Conservation (phyloP, 1,284 basidiomycete genomes). For the Malassezia slooffiae region DNA sequence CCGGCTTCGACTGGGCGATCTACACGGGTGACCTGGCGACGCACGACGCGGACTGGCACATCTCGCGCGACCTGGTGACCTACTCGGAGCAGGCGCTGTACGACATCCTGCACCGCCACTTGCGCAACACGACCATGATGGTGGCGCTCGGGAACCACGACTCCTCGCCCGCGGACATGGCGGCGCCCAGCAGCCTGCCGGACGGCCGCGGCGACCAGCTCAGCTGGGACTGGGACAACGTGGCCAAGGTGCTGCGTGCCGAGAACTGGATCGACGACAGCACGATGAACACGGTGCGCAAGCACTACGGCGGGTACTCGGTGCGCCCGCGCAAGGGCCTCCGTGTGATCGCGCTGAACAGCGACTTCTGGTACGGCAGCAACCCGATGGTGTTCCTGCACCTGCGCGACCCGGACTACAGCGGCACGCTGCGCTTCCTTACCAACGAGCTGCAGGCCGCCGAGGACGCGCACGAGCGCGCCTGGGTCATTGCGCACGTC, state of each 20-base stretch:
- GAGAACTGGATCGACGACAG: constrained; percentile 61
- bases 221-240: constrained; percentile 42
- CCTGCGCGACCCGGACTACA: constrained; percentile 58
- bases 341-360: constrained; percentile 64
- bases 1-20: constrained; percentile 55
- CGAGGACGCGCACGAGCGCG: constrained; percentile 45
- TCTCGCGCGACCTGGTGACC: constrained; percentile 33
- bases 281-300: constrained; percentile 55
- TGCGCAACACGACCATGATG: constrained; percentile 37
- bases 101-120: constrained; percentile 25
- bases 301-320: constrained; percentile 66
- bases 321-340: constrained; percentile 60
- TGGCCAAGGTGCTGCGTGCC: constrained; percentile 15
- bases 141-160: constrained; percentile 45
- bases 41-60: constrained; percentile 36
- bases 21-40: constrained; percentile 68
- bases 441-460: constrained; percentile 62
- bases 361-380: constrained; percentile 51
- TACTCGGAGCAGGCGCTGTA: constrained; percentile 43
- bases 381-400: constrained; percentile 68
- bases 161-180: constrained; percentile 31
- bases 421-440: constrained; percentile 64
- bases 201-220: constrained; percentile 31
- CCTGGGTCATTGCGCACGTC: constrained; percentile 71
- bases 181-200: constrained; percentile 26